These are phyloP conservation scores for Lachnellula arida DNA, from an alignment of 2,329 filamentous ascomycete genomes.

Conservation along the genomic window DNA sequence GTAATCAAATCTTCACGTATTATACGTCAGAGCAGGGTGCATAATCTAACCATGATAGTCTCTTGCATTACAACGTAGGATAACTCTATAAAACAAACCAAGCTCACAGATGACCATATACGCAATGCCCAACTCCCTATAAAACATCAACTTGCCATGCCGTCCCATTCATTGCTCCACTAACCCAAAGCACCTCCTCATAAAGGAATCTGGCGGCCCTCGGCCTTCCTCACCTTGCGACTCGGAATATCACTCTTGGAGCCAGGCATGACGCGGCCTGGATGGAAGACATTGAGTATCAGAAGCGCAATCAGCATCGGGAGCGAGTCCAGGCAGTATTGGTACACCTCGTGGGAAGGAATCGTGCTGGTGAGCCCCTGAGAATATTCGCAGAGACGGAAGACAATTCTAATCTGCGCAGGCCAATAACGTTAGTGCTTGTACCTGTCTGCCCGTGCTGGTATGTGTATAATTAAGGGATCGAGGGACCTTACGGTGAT, in stretches of 20 bases:
- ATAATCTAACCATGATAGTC: too few species aligned
- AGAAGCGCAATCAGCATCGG: constrained; percentile 37
- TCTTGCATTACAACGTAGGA: too few species aligned
- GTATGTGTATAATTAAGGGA: not conserved
- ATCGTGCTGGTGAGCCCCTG: constrained; percentile 35
- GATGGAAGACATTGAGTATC: constrained; percentile 35
- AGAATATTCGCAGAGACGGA: constrained; percentile 48
- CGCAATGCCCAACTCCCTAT: too few species aligned
- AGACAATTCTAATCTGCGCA: constrained; percentile 45
- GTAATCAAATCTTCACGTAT: too few species aligned
- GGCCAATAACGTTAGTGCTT: not conserved
- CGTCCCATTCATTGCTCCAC: too few species aligned
- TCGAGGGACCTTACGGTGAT: constrained; percentile 31
- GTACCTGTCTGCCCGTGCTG: too few species aligned
- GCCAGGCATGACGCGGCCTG: constrained; percentile 32
- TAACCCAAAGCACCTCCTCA: not conserved
- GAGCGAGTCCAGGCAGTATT: constrained; percentile 35
- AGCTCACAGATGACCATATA: too few species aligned
- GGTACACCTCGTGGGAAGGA: constrained; percentile 29
- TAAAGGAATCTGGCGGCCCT: constrained; percentile 3
- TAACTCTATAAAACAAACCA: too few species aligned
- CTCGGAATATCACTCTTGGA: constrained; percentile 30
- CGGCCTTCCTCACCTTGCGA: constrained; percentile 14
- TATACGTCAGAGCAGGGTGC: too few species aligned
- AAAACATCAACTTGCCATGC: too few species aligned